phyloP scores from a whole-genome alignment of 2,329 filamentous ascomycete species.

The Elsinoe perseae region DNA sequence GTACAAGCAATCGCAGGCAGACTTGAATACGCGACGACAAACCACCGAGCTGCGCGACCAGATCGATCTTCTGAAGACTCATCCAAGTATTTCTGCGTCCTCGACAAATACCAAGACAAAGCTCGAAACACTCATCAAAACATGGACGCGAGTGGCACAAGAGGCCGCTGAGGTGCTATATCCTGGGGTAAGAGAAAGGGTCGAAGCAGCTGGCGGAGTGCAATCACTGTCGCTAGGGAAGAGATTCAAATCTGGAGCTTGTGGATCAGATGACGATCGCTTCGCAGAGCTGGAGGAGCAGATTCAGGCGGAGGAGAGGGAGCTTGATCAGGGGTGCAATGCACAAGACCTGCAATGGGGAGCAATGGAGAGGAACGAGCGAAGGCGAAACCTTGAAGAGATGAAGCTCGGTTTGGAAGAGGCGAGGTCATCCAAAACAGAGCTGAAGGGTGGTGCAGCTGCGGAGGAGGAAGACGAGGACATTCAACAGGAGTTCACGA shows the following conservation, averaged over 20 bases:
- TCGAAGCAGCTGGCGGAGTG: slow-evolving; percentile 57
- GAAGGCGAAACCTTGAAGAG: slow-evolving; percentile 34
- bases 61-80: slow-evolving; percentile 46
- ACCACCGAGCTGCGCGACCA: neutral
- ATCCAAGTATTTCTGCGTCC: slow-evolving; percentile 42
- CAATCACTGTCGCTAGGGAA: slow-evolving; percentile 37
- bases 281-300: slow-evolving; percentile 34
- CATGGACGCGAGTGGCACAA: slow-evolving; percentile 55
- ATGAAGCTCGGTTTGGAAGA: slow-evolving; percentile 36
- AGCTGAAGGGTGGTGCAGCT: slow-evolving; percentile 44
- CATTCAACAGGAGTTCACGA: slow-evolving; percentile 46
- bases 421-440: slow-evolving; percentile 15
- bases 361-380: slow-evolving; percentile 37
- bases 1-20: neutral
- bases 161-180: slow-evolving; percentile 62
- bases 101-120: slow-evolving; percentile 43
- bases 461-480: slow-evolving; percentile 37
- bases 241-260: slow-evolving; percentile 35
- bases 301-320: slow-evolving; percentile 27
- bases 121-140: slow-evolving; percentile 47
- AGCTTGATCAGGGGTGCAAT: slow-evolving; percentile 27
- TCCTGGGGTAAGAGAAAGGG: slow-evolving; percentile 49
- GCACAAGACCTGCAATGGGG: slow-evolving; percentile 28
- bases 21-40: neutral
- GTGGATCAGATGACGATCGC: slow-evolving; percentile 23